These are phyloP conservation scores for Blastobotrys persicus DNA, from an alignment of 1,139 yeast species.

Conservation along the genomic window DNA sequence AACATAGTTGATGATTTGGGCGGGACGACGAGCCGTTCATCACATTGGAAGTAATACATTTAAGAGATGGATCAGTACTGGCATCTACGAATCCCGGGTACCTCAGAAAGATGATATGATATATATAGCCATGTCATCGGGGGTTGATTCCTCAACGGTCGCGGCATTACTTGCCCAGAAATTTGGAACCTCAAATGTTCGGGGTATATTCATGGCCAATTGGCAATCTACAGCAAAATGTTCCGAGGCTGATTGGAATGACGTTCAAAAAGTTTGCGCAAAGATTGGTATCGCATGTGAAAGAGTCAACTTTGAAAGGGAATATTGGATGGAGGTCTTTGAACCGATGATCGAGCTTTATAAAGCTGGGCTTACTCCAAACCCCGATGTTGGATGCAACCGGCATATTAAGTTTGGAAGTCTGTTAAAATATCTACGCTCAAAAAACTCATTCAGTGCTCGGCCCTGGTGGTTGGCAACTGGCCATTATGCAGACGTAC, in stretches of 20 bases:
- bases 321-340: conserved; percentile 90
- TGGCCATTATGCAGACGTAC: conserved; percentile 80
- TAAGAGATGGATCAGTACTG: neutral
- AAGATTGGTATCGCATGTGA: conserved; percentile 66
- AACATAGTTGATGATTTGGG: neutral
- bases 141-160: conserved; percentile 91
- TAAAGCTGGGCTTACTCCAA: conserved; percentile 76
- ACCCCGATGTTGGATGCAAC: conserved; percentile 92
- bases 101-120: conserved; percentile 40
- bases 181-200: conserved; percentile 47
- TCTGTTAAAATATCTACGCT: conserved; percentile 52
- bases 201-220: conserved; percentile 89
- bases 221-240: conserved; percentile 76
- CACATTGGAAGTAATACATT: neutral
- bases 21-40: neutral
- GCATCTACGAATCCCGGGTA: neutral
- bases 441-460: conserved; percentile 22
- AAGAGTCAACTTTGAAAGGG: conserved; percentile 79
- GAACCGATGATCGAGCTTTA: conserved; percentile 84
- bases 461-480: conserved; percentile 82
- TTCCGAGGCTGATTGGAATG: conserved; percentile 85
- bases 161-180: conserved; percentile 65
- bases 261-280: conserved; percentile 64
- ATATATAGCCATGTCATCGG: conserved; percentile 91
- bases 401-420: conserved; percentile 82